These are phyloP conservation scores for Ceratocystis eucalypticola DNA, from an alignment of 2,329 filamentous ascomycete genomes.

Conservation along the genomic window DNA sequence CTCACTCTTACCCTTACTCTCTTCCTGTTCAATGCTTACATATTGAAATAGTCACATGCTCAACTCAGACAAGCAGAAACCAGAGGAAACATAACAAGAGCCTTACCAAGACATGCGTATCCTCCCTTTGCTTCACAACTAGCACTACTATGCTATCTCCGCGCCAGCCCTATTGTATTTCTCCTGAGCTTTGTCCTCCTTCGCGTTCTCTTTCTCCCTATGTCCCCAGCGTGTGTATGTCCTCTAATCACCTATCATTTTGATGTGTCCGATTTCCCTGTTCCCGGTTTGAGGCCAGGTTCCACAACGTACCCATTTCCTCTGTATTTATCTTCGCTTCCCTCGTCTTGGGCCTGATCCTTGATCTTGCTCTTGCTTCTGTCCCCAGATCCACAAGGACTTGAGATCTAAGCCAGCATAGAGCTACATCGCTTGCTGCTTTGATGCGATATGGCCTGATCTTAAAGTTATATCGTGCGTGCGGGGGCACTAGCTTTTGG, in stretches of 20 bases:
- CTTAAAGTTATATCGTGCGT: not conserved
- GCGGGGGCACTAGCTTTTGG: too few species aligned
- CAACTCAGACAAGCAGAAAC: too few species aligned
- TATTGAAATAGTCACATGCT: too few species aligned
- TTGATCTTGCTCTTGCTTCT: not conserved
- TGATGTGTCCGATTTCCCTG: not conserved
- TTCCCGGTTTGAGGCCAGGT: constrained; percentile 4
- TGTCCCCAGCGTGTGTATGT: not conserved
- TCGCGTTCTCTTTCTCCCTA: not conserved
- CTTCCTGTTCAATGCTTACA: too few species aligned
- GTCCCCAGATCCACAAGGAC: not conserved
- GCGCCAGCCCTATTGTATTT: too few species aligned
- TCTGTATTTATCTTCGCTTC: not conserved
- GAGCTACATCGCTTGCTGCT: not conserved
- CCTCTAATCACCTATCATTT: not conserved
- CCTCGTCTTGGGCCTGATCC: not conserved
- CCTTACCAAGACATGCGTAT: too few species aligned
- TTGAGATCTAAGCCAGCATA: not conserved
- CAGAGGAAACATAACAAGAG: too few species aligned
- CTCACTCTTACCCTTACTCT: too few species aligned
- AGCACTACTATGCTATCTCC: too few species aligned
- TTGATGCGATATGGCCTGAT: not conserved
- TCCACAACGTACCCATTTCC: not conserved
- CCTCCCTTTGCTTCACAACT: too few species aligned
- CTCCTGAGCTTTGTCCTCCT: too few species aligned